A percentile compares a stretch with the other conserved stretches of the same genome.
Conservation (phyloP, 192 early-diverging fungal genomes). For the Backusella australiensis region DNA sequence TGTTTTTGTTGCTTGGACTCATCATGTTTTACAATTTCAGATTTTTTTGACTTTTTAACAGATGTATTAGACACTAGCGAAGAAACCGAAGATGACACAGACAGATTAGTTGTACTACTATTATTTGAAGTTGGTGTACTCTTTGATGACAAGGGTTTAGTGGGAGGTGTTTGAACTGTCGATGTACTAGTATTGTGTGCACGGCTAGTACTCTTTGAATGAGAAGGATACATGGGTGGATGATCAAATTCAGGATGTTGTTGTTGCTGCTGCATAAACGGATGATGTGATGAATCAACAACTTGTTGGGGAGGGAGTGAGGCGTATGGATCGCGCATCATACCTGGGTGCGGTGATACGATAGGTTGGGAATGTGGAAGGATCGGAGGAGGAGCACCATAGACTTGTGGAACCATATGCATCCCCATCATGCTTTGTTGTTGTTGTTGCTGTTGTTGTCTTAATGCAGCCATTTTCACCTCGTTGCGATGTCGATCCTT, state of each 20-base stretch:
- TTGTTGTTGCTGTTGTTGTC: slow-evolving; percentile 11
- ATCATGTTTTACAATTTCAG: background rate
- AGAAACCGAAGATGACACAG: background rate
- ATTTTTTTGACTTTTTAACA: background rate
- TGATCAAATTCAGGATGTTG: background rate
- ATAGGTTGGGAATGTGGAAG: background rate
- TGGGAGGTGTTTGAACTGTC: background rate
- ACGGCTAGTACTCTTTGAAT: background rate
- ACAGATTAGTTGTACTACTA: slow-evolving; percentile 4
- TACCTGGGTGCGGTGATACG: slow-evolving; percentile 16
- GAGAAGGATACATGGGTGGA: background rate
- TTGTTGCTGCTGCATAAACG: background rate
- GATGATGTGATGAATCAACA: background rate
- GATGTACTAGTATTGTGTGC: background rate
- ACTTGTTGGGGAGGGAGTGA: background rate
- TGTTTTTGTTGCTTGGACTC: background rate
- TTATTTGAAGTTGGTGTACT: background rate
- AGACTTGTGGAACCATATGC: slow-evolving; percentile 15
- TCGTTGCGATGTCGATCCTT: slow-evolving; percentile 28
- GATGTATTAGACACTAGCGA: background rate
- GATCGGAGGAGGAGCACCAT: slow-evolving; percentile 3
- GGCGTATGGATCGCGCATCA: background rate
- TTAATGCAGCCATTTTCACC: slow-evolving; percentile 20
- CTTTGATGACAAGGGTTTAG: background rate
- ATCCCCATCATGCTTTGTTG: background rate